Percentiles rank a stretch among this genome's conserved stretches.
phyloP scores from a whole-genome alignment of 2,329 filamentous ascomycete species.

The Paraphaeosphaeria minitans region DNA sequence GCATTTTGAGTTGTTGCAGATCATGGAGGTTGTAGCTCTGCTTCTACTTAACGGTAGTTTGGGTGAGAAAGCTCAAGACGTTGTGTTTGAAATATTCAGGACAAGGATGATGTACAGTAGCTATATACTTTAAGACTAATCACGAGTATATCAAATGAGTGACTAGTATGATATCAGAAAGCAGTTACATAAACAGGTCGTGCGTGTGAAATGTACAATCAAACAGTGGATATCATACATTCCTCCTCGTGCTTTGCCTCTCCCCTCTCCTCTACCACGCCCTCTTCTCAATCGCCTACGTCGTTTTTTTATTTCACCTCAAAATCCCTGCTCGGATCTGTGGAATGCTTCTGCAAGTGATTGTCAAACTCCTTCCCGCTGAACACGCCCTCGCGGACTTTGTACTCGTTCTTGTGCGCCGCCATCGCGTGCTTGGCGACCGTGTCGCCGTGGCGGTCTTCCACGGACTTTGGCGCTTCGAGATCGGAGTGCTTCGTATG shows the following conservation, averaged over 20 bases:
- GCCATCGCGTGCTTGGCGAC: conserved; percentile 32
- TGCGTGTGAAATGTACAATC: too few relatives aligned
- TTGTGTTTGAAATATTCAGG: too few relatives aligned
- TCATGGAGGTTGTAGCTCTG: too few relatives aligned
- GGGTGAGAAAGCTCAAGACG: too few relatives aligned
- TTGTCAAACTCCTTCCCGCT: conserved; percentile 34
- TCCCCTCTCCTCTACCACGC: not conserved
- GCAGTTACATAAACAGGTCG: too few relatives aligned
- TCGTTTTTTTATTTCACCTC: conserved; percentile 29
- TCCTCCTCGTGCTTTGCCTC: not conserved
- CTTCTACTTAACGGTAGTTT: too few relatives aligned
- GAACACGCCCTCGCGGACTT: conserved; percentile 30
- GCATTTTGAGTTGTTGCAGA: too few relatives aligned
- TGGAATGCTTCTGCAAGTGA: conserved; percentile 24
- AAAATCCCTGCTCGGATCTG: conserved; percentile 30
- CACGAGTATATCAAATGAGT: too few relatives aligned
- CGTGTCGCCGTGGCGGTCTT: conserved; percentile 31
- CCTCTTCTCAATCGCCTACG: conserved; percentile 1
- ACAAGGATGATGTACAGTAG: too few relatives aligned
- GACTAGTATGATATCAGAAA: too few relatives aligned
- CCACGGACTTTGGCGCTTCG: conserved; percentile 31
- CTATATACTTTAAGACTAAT: too few relatives aligned
- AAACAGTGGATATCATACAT: not conserved
- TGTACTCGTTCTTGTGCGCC: conserved; percentile 32
- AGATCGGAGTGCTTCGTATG: conserved; percentile 12